Conservation (phyloP, 345 rosid genomes). For the Rhodomyrtus tomentosa region DNA sequence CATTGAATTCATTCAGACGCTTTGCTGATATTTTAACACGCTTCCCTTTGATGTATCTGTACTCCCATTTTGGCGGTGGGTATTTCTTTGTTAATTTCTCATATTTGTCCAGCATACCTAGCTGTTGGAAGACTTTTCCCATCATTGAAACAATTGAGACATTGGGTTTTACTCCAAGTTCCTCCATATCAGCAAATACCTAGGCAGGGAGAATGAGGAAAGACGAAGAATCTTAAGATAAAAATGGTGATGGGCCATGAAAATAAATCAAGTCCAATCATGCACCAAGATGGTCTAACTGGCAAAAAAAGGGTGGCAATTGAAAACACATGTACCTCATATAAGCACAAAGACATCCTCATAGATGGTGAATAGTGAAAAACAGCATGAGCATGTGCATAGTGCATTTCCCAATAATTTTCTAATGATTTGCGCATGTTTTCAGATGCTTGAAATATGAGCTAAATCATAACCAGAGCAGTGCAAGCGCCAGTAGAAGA, state of each 20-base stretch:
- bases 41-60: conserved; percentile 70
- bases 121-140: conserved; percentile 54
- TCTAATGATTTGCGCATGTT: not conserved
- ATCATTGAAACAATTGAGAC: conserved; percentile 53
- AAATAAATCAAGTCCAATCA: not conserved
- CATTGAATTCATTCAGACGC: conserved; percentile 19
- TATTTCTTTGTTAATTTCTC: conserved; percentile 57
- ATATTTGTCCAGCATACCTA: conserved; percentile 63
- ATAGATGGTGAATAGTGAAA: not conserved
- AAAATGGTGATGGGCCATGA: not conserved
- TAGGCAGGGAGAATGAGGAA: not conserved
- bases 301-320: not conserved
- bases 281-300: not conserved
- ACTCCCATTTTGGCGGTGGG: conserved; percentile 77
- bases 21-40: conserved; percentile 57
- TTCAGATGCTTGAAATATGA: not conserved
- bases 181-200: conserved; percentile 99
- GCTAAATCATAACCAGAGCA: not conserved
- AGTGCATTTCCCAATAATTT: not conserved
- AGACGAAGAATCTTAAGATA: not conserved
- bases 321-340: not conserved
- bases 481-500: not conserved
- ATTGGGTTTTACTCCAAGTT: conserved; percentile 68
- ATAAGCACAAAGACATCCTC: not conserved
- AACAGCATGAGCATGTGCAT: not conserved